Conservation (phyloP, 2,329 filamentous ascomycete genomes). For the Exophiala bonariae region DNA sequence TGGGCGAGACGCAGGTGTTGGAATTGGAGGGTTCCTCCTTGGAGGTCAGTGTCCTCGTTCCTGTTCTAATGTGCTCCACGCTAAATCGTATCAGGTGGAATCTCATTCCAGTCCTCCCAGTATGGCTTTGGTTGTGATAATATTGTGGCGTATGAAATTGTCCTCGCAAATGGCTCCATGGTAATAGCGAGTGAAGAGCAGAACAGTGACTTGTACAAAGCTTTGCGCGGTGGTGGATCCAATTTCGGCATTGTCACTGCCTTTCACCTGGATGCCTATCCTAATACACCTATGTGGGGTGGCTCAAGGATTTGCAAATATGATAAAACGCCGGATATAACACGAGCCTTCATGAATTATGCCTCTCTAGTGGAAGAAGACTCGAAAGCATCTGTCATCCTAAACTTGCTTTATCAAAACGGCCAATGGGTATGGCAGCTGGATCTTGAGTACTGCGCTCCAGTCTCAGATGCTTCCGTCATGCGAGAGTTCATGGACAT, state of each 20-base stretch:
- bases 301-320: no score
- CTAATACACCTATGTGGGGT: background rate
- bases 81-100: conserved; percentile 29
- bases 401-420: no score
- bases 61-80: background rate
- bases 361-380: no score
- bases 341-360: no score
- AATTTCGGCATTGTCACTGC: conserved; percentile 27
- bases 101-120: conserved; percentile 35
- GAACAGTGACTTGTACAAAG: conserved; percentile 53
- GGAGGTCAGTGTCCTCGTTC: conserved; percentile 24
- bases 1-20: conserved; percentile 36
- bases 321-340: no score
- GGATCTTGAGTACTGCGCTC: no score
- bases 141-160: conserved; percentile 43
- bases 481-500: no score
- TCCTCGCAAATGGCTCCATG: conserved; percentile 52
- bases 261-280: background rate
- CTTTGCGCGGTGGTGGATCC: conserved; percentile 55
- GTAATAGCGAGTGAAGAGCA: conserved; percentile 44
- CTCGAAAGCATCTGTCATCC: no score
- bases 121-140: conserved; percentile 40
- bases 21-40: conserved; percentile 36
- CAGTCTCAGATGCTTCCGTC: no score
- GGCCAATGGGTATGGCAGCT: no score